phyloP scores from a whole-genome alignment of 257 asterid genomes.

The Nicotiana undulata region DNA sequence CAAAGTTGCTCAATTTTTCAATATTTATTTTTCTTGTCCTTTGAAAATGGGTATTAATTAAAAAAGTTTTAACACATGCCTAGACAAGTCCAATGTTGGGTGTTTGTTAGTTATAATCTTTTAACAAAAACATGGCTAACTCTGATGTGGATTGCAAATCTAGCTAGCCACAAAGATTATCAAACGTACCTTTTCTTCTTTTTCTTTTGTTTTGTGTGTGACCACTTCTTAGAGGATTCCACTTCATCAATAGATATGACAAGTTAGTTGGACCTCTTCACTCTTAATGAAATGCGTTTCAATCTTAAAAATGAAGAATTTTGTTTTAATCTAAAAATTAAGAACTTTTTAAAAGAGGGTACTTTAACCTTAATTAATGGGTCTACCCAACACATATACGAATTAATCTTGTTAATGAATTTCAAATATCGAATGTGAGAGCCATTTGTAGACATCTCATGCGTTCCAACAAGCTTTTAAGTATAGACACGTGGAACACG shows the following conservation, averaged over 20 bases:
- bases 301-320: too few species aligned
- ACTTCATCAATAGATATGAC: neutral
- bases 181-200: neutral
- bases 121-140: neutral
- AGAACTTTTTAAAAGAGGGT: too few species aligned
- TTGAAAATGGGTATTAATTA: neutral
- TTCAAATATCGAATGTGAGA: too few species aligned
- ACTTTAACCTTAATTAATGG: too few species aligned
- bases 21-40: neutral
- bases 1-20: neutral
- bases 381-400: too few species aligned
- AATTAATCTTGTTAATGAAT: too few species aligned
- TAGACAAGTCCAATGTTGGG: neutral
- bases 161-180: neutral
- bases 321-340: too few species aligned
- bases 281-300: too few species aligned
- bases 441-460: neutral
- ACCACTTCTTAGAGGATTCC: neutral
- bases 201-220: neutral
- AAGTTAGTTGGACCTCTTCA: too few species aligned
- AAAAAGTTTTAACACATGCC: neutral
- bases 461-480: neutral
- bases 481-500: neutral
- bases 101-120: neutral
- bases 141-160: constrained; percentile 3